Evolutionary conservation across 2,329 filamentous ascomycete genomes (phyloP), one percentile per base, ranked within the genome.

Genomic region (Pyrenophora teres): DNA sequence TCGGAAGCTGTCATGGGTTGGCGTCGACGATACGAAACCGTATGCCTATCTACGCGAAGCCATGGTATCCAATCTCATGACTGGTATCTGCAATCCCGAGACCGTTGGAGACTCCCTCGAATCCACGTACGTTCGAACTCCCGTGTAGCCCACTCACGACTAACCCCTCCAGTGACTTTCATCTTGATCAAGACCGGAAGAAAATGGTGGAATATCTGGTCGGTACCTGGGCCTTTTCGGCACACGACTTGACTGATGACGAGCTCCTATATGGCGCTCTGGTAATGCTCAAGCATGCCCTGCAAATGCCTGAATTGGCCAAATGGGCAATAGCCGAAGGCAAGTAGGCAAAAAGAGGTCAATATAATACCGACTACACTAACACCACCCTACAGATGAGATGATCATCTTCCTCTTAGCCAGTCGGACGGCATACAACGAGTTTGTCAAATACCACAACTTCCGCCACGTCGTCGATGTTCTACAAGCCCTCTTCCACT

Each of bases 401-500:
- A 80, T 99, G 23, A 88, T 89, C 59, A 87, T 85, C 46, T 97
- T 96, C 68, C 80, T 97, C 54, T 83, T 96, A 57, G 92, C 92
- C 46, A 94, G 92, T 68, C 88, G 93, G 56, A 87, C 88, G 40
- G 90, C 94, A n/a, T 99, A 99, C 77, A 97, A 97, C 73, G 89
- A 85, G 52, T 96, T 96, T 72, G 92, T 97, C 31, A 89, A 93
- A 18, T 99, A 97, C 69, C 94, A 99, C 79, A 99, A 99, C 75
- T 99, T 97, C 73, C 89, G 93, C 47, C 94, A 99, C 74, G 94
- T 96, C 18, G 88, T 97, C 56, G 94, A 99, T 74, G 94, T 99
- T 23, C 81, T 97, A 46, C 93, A 97, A 73, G 95, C 93, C 1
- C 86, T 92, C 3, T 97, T 97, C 72, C 87, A 88, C 76, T 96